Evolutionary conservation across 768 basidiomycete genomes (phyloP).

Genomic region (Tulasnella sp.): DNA sequence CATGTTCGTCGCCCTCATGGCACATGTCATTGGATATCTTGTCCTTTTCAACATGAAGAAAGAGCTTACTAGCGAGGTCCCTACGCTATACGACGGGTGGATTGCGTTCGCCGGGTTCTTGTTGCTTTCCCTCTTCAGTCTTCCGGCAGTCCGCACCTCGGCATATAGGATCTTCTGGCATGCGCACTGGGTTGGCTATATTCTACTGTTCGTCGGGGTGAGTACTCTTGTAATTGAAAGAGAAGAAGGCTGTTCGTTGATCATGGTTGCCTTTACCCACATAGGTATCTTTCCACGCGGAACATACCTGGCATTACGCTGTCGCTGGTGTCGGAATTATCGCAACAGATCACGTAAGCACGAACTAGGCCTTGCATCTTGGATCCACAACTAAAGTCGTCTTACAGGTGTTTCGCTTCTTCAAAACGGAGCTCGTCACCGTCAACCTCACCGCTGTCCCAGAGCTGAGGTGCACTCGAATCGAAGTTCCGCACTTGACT

Average conservation of each 20-base stretch:
- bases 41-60: conserved; percentile 33
- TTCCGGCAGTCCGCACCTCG: conserved; percentile 40
- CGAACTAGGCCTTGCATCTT: too few relatives aligned
- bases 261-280: not conserved
- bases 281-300: conserved; percentile 35
- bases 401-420: conserved; percentile 29
- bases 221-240: conserved; percentile 25
- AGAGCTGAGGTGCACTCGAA: conserved; percentile 40
- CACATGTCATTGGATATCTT: conserved; percentile 44
- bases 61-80: conserved; percentile 28
- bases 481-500: conserved; percentile 11
- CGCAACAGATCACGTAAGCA: conserved; percentile 36
- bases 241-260: not conserved
- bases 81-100: conserved; percentile 28
- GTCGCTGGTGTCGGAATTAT: conserved; percentile 40
- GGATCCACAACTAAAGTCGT: too few relatives aligned
- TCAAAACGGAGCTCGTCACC: conserved; percentile 50
- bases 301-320: conserved; percentile 42
- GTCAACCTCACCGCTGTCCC: conserved; percentile 55
- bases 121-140: conserved; percentile 51
- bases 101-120: conserved; percentile 42
- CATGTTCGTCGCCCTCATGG: conserved; percentile 44
- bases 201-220: conserved; percentile 47
- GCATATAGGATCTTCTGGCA: conserved; percentile 56
- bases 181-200: conserved; percentile 47